Evolutionary conservation across 768 basidiomycete genomes (phyloP).

Genomic region (Peribolospora kevripleyi): DNA sequence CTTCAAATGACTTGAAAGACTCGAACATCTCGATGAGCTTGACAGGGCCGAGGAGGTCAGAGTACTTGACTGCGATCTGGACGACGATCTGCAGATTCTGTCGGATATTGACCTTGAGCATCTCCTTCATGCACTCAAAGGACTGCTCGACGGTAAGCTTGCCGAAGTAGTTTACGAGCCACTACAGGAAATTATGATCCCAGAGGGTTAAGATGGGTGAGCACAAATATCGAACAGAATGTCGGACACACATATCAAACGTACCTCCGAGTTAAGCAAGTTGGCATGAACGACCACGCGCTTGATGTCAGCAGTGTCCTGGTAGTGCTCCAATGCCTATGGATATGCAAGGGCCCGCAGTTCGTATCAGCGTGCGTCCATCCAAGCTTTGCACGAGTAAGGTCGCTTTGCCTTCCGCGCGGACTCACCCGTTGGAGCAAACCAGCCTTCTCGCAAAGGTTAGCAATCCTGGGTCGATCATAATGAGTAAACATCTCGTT

Average conservation of each 20-base stretch:
- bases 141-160: constrained; percentile 92
- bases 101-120: constrained; percentile 87
- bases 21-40: constrained; percentile 98
- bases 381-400: not conserved
- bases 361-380: not conserved
- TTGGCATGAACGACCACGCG: constrained; percentile 83
- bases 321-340: constrained; percentile 91
- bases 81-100: constrained; percentile 92
- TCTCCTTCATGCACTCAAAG: constrained; percentile 84
- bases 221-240: not conserved
- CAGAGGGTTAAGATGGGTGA: no score
- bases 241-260: constrained; percentile 13
- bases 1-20: constrained; percentile 89
- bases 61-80: constrained; percentile 96
- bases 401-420: not conserved
- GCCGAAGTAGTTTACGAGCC: constrained; percentile 94
- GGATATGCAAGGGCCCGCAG: not conserved
- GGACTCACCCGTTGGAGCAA: constrained; percentile 58
- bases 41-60: constrained; percentile 86
- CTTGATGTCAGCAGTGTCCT: constrained; percentile 95
- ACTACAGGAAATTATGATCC: constrained; percentile 26
- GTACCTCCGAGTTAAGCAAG: constrained; percentile 55
- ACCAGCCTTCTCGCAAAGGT: constrained; percentile 95
- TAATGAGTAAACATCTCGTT: constrained; percentile 98
- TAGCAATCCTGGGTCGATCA: constrained; percentile 86